Evolutionary conservation across 352 stramenopile species (phyloP).

Genomic region (Phytopythium vexans): DNA sequence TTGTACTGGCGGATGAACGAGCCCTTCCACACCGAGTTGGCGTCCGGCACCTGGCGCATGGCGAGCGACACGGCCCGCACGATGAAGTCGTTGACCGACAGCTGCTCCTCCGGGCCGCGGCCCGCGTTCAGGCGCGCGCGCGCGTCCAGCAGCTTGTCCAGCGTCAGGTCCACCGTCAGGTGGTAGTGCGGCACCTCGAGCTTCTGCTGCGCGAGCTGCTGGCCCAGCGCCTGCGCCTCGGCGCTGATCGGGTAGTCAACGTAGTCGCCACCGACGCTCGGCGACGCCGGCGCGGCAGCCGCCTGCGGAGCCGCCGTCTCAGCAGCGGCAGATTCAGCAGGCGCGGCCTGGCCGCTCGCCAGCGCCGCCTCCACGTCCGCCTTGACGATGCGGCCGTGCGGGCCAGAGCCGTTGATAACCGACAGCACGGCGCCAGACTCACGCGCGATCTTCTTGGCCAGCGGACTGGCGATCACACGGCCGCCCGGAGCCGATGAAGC

Average conservation of each 20-base stretch:
- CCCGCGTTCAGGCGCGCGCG: conserved; percentile 92
- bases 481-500: conserved; percentile 33
- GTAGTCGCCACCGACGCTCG: conserved; percentile 72
- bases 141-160: conserved; percentile 89
- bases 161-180: conserved; percentile 91
- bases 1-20: conserved; percentile 95
- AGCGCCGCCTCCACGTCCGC: conserved; percentile 93
- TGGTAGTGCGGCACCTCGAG: conserved; percentile 97
- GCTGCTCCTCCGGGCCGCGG: conserved; percentile 87
- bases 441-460: conserved; percentile 90
- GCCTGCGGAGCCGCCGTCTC: conserved; percentile 21
- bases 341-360: conserved; percentile 42
- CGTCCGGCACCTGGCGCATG: conserved; percentile 95
- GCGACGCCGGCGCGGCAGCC: conserved; percentile 19
- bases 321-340: conserved; percentile 17
- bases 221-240: conserved; percentile 74
- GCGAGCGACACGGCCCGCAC: conserved; percentile 95
- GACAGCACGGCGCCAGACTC: conserved; percentile 69
- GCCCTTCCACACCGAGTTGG: conserved; percentile 83
- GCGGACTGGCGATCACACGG: conserved; percentile 92
- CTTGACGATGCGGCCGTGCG: conserved; percentile 91
- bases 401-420: conserved; percentile 77
- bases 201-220: conserved; percentile 92
- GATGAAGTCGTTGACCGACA: conserved; percentile 99
- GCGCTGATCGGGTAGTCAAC: conserved; percentile 91